Evolutionary conservation across 2,329 filamentous ascomycete species (phyloP), one percentile per base, ranked within the genome.

Genomic region (Cadophora gregata): DNA sequence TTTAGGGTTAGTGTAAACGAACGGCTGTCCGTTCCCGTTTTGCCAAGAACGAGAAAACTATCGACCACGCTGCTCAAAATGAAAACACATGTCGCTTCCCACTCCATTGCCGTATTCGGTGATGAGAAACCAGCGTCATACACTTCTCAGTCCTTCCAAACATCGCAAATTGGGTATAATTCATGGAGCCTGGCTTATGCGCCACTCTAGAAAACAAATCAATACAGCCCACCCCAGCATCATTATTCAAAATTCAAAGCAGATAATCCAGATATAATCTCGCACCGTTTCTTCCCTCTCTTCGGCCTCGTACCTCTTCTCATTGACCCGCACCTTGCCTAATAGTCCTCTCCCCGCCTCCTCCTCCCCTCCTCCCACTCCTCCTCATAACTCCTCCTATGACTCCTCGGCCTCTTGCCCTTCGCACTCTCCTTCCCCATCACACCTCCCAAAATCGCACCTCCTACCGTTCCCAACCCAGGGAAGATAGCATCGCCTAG

Each of bases 401-500:
- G 48, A 9, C 59, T 38, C 45, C 62, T 62, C 25, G 24, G 27
- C 48, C 66, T 25, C 42, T 31, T 25, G n/a, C 61, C 59, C 62
- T 67, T 38, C 55, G 64, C 2, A 38, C 50, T 51, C 64, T 69
- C 67, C 53, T 69, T 66, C 10, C 72, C 72, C 9, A 68, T 67
- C 12, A 67, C 53, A 0, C 71, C 71, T 33, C 72, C 72, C 24
- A 73, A 36, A 27, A 73, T 24, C 56, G 70, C 69, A 25, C 72
- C 72, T 2, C 72, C 72, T 1, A 73, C 12, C 4, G 71, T 73
- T 1, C 72, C 72, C 21, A 73, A 45, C 2, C 72, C 70, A 47
- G 72, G 72, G 24, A 72, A 68, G 27, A 73, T 72, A 50, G 68
- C 63, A 67, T 73, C 72, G 0, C 72, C 72, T 36, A 73, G 66